These are phyloP conservation scores for Pyricularia sp. DNA, from an alignment of 2,329 filamentous ascomycete genomes.

Conservation along the genomic window DNA sequence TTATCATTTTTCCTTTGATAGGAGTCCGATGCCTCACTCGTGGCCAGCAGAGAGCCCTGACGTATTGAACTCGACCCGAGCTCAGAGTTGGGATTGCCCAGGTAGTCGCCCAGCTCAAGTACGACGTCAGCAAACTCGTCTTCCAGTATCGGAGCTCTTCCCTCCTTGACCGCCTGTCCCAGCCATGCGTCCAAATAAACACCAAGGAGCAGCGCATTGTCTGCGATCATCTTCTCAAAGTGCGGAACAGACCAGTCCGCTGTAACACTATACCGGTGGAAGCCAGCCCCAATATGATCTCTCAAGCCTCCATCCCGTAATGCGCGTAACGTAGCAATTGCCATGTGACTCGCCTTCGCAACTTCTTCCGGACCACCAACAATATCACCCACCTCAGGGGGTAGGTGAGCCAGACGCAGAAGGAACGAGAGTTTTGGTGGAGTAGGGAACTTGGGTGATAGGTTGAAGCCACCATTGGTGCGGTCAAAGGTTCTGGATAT, in stretches of 20 bases:
- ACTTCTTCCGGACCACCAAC: slow-evolving; percentile 77
- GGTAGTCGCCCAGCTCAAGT: slow-evolving; percentile 74
- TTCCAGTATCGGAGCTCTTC: slow-evolving; percentile 18
- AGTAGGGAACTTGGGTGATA: slow-evolving; percentile 79
- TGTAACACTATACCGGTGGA: slow-evolving; percentile 73
- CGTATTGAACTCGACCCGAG: slow-evolving; percentile 46
- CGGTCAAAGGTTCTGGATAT: slow-evolving; percentile 72
- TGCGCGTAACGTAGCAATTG: slow-evolving; percentile 62
- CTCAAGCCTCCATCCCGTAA: slow-evolving; percentile 47
- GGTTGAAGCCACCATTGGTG: slow-evolving; percentile 65
- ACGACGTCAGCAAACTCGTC: slow-evolving; percentile 66
- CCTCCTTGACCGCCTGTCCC: slow-evolving; percentile 21
- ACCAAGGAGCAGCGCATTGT: slow-evolving; percentile 75
- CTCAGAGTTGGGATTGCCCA: slow-evolving; percentile 32
- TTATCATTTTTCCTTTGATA: slow-evolving; percentile 58
- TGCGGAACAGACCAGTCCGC: slow-evolving; percentile 87
- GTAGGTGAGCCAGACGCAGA: slow-evolving; percentile 59
- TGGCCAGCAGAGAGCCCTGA: slow-evolving; percentile 62
- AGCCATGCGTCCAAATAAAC: slow-evolving; percentile 82
- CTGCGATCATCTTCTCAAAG: slow-evolving; percentile 94
- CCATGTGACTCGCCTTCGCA: slow-evolving; percentile 62
- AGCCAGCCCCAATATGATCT: slow-evolving; percentile 44
- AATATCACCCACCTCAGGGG: slow-evolving; percentile 64
- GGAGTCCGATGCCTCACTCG: slow-evolving; percentile 85
- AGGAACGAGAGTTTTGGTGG: slow-evolving; percentile 76